Base-by-base conservation (phyloP, 1,284 basidiomycete species). In the Apiotrichum veenhuisii region DNA sequence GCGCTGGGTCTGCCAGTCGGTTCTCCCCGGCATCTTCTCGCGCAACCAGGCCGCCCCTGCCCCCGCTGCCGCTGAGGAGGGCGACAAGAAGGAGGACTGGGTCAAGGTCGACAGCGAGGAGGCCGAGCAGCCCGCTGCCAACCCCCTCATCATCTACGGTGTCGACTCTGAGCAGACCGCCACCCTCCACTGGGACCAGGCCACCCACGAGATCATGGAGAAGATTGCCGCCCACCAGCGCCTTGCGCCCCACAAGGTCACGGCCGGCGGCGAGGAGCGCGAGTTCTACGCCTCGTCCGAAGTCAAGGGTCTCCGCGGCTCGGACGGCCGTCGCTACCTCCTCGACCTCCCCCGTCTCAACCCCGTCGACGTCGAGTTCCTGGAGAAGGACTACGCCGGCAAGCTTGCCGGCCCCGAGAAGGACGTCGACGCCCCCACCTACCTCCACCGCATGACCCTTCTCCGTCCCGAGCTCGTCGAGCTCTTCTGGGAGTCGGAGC, bases 401-500 rank as follows among this genome's bases (percentile, higher is more conserved):
- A 60, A 67, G 49, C 56, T 76, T 25, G 64, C 70, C 40, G 61
- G 64, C 23, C 63, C 54, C 5, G 62, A 71, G 37, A 59, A 55
- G 15, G 55, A 63, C 34, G 64, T 57, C 27, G 65, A 64, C n/a
- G 52, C 55, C n/a, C 58, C 61, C 9, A 41, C 53, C 15, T 83
- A 83, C 70, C 82, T 82, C 30, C 82, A 83, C 66, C 74, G 80
- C 54, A 75, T 82, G 59, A 72, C 78, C n/a, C 72, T 83, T 41
- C 77, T 83, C n/a, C 80, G 82, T 51, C 79, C 80, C n/a, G 82
- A 83, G 70, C 70, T 83, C 36, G 67, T 83, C 50, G 80, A 82
- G 64, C 70, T 76, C 42, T 82, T 78, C 73, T 82, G 79, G 77
- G 80, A 81, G 62, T 72, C 66, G 59, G 78, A 80, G 66, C 75